phyloP scores from a whole-genome alignment of 176 grass and related monocot species.

The Phoenix dactylifera region DNA sequence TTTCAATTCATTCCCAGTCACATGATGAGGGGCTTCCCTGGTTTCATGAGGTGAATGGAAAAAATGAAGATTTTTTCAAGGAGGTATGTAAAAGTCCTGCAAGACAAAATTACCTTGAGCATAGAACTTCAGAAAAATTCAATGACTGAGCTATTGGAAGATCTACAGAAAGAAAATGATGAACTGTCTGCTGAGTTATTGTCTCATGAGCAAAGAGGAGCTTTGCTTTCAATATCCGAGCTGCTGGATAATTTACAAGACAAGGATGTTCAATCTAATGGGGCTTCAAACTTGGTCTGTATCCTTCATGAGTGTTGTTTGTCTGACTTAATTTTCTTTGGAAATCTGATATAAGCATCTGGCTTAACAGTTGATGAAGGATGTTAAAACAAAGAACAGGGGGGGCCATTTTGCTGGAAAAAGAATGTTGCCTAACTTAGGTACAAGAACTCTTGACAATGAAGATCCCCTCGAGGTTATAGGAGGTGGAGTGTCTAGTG shows the following conservation, averaged over 20 bases:
- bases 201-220: slow-evolving; percentile 23
- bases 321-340: slow-evolving; percentile 17
- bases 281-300: slow-evolving; percentile 33
- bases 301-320: slow-evolving; percentile 16
- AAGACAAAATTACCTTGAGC: slow-evolving; percentile 4
- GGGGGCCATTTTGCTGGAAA: slow-evolving; percentile 29
- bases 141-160: slow-evolving; percentile 29
- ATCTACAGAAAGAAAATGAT: slow-evolving; percentile 39
- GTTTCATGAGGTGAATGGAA: slow-evolving; percentile 17
- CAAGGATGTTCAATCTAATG: slow-evolving; percentile 39
- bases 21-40: slow-evolving; percentile 12
- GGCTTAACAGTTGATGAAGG: slow-evolving; percentile 24
- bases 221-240: slow-evolving; percentile 64
- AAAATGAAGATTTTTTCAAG: slow-evolving; percentile 21
- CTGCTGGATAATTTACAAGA: slow-evolving; percentile 69
- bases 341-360: slow-evolving; percentile 8
- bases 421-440: slow-evolving; percentile 38
- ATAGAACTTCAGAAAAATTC: slow-evolving; percentile 24
- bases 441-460: slow-evolving; percentile 43
- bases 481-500: slow-evolving; percentile 54
- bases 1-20: slow-evolving; percentile 36
- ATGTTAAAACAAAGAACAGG: slow-evolving; percentile 22
- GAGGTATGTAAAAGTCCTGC: slow-evolving; percentile 22
- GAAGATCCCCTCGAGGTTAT: slow-evolving; percentile 53
- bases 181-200: slow-evolving; percentile 25